Base-by-base conservation (phyloP, 2,329 filamentous ascomycete genomes). In the Sporothrix mexicana region DNA sequence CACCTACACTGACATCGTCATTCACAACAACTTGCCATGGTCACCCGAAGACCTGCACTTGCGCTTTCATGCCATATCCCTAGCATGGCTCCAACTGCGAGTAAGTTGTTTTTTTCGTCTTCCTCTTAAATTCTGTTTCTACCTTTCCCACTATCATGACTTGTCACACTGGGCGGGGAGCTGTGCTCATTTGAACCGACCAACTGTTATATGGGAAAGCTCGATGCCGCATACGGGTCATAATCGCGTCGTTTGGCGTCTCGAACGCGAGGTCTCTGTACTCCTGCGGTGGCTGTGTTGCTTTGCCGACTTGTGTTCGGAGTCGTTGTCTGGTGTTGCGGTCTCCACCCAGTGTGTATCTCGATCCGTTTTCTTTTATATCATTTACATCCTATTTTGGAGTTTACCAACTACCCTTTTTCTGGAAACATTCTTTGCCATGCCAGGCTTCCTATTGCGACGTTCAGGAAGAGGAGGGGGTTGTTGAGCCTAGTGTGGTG, bases 11-110 rank as follows among this genome's bases (percentile, higher is more conserved):
- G 45, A 61, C 17, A 20, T 15, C 47, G n/a, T 25, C 51, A 25
- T 55, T 36, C 30, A 36, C 51, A 23, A 47, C 66, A 9, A 8
- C 51, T 75, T 77, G 71, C 72, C 76, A 73, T 73, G 72, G 78
- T 74, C 73, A 73, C 23, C 13, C 49, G 71, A 74, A 53, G 73
- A 75, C 67, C 55, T 85, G 76, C 77, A 78, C 69, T 74, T 77
- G 73, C 81, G 78, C 74, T 74, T 86, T 69, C 75, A 77, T 70
- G 76, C 81, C 36, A 84, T 86, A 76, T 81, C 84, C 10, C 78
- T 78, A 61, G 78, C 79, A 47, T 86, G 84, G 84, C 74, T 82
- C 51, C 77, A 80, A 49, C 74, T 80, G 30, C 76, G 78, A 66
- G 74, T 76, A 69, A 75, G 77, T 67, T 70, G 69, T 72, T 17